Conservation (phyloP, 768 basidiomycete species). For the Podaxis pistillaris region DNA sequence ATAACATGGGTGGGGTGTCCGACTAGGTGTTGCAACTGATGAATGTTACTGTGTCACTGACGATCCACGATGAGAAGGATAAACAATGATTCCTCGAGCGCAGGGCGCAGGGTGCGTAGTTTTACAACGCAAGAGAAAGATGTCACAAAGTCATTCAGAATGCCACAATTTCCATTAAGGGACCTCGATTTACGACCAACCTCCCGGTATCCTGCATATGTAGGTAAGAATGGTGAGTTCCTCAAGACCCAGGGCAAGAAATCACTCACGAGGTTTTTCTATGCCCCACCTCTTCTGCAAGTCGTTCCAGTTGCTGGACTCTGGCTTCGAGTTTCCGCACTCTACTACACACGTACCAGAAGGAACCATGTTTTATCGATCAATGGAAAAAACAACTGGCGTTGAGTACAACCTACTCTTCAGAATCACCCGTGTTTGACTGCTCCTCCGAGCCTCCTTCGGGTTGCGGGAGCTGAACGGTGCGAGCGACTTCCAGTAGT, state of each 20-base stretch:
- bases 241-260: neutral
- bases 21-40: slow-evolving; percentile 48
- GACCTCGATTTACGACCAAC: too few relatives aligned
- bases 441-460: neutral
- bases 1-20: slow-evolving; percentile 49
- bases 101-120: neutral
- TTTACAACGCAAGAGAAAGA: too few relatives aligned
- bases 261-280: too few relatives aligned
- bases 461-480: neutral
- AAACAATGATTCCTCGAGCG: neutral
- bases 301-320: neutral
- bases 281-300: neutral
- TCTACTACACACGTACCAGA: too few relatives aligned
- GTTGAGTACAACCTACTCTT: neutral
- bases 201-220: too few relatives aligned
- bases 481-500: neutral
- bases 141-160: too few relatives aligned
- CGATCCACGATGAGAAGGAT: slow-evolving; percentile 58
- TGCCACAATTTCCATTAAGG: too few relatives aligned
- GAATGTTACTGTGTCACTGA: slow-evolving; percentile 87
- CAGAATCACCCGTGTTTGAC: neutral
- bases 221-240: neutral
- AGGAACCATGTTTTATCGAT: neutral
- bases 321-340: neutral
- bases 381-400: neutral